Evolutionary conservation across 371 early-diverging fungal genomes (phyloP).

Genomic region (Capillidium heterosporum): DNA sequence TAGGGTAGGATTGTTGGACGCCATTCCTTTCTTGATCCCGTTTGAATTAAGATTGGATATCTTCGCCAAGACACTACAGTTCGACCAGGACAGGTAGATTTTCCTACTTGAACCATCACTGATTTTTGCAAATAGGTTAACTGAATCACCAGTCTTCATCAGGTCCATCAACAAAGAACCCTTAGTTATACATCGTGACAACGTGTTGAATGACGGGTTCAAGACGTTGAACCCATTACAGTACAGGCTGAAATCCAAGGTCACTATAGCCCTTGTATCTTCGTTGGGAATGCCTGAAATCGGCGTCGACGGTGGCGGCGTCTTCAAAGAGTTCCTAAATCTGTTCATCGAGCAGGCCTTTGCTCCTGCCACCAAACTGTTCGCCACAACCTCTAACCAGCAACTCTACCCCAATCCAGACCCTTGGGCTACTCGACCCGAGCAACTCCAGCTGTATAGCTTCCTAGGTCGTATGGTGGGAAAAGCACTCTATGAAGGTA

Average conservation of each 20-base stretch:
- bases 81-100: background rate
- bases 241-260: constrained; percentile 38
- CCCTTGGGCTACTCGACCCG: constrained; percentile 27
- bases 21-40: constrained; percentile 14
- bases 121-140: background rate
- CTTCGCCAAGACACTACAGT: constrained; percentile 45
- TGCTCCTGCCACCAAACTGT: constrained; percentile 56
- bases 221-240: constrained; percentile 35
- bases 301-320: constrained; percentile 87
- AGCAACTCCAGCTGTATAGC: constrained; percentile 48
- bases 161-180: constrained; percentile 9
- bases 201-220: constrained; percentile 82
- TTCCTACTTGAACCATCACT: background rate
- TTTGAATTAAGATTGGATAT: constrained; percentile 73
- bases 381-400: constrained; percentile 52
- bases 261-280: constrained; percentile 72
- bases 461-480: constrained; percentile 86
- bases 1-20: background rate
- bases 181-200: constrained; percentile 47
- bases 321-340: constrained; percentile 54
- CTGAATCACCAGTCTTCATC: no score
- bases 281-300: constrained; percentile 72
- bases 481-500: constrained; percentile 86
- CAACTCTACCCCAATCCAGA: constrained; percentile 64
- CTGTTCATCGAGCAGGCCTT: constrained; percentile 67